Percentiles rank a stretch among this genome's conserved stretches.
These are phyloP conservation scores for Oryza australiensis DNA, from an alignment of 176 grass and related monocot genomes.

Conservation along the genomic window DNA sequence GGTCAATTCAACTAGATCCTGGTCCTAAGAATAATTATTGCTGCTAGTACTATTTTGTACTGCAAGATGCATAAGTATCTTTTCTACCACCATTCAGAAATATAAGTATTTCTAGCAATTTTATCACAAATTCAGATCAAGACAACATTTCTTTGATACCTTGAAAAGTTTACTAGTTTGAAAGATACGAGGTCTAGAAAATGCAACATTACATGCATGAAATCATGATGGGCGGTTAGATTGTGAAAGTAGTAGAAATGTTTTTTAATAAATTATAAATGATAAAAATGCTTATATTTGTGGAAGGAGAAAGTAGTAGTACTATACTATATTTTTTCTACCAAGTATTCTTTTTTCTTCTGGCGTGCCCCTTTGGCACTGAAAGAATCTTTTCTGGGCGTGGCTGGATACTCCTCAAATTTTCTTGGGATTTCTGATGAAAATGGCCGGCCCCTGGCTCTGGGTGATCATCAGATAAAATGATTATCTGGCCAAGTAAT, in stretches of 20 bases:
- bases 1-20: background rate
- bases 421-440: background rate
- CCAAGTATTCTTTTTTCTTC: background rate
- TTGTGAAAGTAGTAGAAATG: no score
- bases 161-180: no score
- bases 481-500: background rate
- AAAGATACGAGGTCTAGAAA: no score
- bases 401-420: background rate
- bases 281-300: no score
- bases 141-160: no score
- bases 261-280: no score
- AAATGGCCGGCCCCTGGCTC: background rate
- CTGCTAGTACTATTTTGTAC: background rate
- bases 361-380: background rate
- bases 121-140: no score
- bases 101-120: no score
- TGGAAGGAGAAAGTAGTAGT: no score
- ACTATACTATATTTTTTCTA: background rate
- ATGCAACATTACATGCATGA: no score
- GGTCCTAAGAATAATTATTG: background rate
- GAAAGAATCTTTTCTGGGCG: background rate
- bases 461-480: background rate
- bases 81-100: no score
- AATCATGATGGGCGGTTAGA: no score
- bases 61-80: background rate